A percentile compares a stretch with the other conserved stretches of the same genome.
Evolutionary conservation across 1,139 yeast genomes (phyloP).

Genomic region (Pichia sp.): DNA sequence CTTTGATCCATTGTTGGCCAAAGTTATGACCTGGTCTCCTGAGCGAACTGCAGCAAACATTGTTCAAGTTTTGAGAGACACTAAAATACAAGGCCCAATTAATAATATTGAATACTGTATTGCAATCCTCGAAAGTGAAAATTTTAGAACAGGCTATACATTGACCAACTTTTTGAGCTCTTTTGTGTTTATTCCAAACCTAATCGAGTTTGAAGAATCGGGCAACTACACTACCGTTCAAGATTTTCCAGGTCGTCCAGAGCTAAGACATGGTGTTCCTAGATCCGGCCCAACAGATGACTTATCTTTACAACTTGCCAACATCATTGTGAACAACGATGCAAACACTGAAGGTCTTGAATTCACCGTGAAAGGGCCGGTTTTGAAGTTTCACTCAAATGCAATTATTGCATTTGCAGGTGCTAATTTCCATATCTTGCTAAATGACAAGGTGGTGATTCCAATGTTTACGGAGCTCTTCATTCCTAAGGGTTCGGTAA

Average conservation of each 20-base stretch:
- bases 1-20: conserved; percentile 38
- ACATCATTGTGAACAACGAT: conserved; percentile 35
- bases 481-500: conserved; percentile 31
- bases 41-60: conserved; percentile 30
- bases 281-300: conserved; percentile 36
- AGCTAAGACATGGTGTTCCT: conserved; percentile 34
- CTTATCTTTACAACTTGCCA: conserved; percentile 34
- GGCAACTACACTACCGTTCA: conserved; percentile 38
- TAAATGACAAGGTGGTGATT: conserved; percentile 26
- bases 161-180: conserved; percentile 32
- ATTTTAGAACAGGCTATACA: conserved; percentile 31
- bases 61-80: conserved; percentile 28
- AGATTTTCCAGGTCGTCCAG: conserved; percentile 35
- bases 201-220: conserved; percentile 33
- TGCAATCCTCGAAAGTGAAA: conserved; percentile 28
- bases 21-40: conserved; percentile 37
- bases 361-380: conserved; percentile 35
- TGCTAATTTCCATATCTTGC: conserved; percentile 27
- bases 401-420: conserved; percentile 33
- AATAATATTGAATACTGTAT: conserved; percentile 35
- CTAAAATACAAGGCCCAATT: conserved; percentile 35
- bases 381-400: conserved; percentile 32
- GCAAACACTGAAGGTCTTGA: conserved; percentile 32
- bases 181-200: conserved; percentile 30
- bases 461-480: conserved; percentile 34